A percentile compares a stretch with the other conserved stretches of the same genome.
Conservation (phyloP, 768 basidiomycete species). For the Lentinula sp. region DNA sequence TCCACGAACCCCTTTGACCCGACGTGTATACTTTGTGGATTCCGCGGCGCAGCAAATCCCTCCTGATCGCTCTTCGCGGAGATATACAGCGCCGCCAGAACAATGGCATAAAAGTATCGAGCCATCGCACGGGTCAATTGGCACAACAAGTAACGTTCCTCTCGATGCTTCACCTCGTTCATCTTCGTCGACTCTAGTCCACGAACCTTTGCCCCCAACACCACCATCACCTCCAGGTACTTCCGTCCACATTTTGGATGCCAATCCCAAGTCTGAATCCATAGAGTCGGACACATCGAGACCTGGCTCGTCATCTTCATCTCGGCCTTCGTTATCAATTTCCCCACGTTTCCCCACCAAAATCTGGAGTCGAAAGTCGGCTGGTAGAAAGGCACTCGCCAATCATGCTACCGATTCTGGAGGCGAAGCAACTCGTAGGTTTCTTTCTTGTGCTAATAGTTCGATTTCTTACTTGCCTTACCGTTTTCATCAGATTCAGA, state of each 20-base stretch:
- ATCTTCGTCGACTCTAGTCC: slow-evolving; percentile 16
- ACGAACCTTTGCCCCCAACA: slow-evolving; percentile 1
- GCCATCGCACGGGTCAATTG: not conserved
- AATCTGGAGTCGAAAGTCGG: not conserved
- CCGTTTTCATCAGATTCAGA: not conserved
- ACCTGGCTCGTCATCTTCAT: slow-evolving; percentile 2
- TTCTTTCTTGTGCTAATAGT: not conserved
- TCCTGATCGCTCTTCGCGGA: slow-evolving; percentile 7
- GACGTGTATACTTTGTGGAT: slow-evolving; percentile 17
- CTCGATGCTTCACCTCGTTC: slow-evolving; percentile 12
- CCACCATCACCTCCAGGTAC: not conserved
- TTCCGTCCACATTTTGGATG: slow-evolving; percentile 11
- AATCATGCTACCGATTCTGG: not conserved
- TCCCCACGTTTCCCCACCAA: slow-evolving; percentile 3
- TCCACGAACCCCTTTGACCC: not conserved
- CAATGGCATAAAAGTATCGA: slow-evolving; percentile 5
- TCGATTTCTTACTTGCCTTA: not conserved
- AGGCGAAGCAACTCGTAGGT: not conserved
- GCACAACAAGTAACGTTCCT: not conserved
- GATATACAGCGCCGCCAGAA: slow-evolving; percentile 14
- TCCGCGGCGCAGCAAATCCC: slow-evolving; percentile 3
- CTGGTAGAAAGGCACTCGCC: not conserved
- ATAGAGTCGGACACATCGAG: slow-evolving; percentile 3
- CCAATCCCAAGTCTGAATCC: slow-evolving; percentile 7
- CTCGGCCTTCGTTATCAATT: slow-evolving; percentile 1